Evolutionary conservation across 129 eudicot species (phyloP), one percentile per base, ranked within the genome.

Genomic region (Cynara cardunculus): DNA sequence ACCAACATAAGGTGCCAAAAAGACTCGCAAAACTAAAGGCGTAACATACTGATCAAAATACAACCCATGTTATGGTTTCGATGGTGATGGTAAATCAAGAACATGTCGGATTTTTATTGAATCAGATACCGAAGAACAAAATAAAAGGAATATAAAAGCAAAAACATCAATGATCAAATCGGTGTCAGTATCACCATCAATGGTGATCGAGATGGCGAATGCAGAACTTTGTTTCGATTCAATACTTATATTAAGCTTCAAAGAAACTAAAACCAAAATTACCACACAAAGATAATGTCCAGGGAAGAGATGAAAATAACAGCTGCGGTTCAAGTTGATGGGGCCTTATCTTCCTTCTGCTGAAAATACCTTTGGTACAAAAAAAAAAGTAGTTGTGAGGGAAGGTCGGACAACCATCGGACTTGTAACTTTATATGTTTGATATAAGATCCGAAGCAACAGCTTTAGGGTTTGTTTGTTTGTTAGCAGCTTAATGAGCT

Each of bases 271-370:
- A 82, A 75, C 59, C 24, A 69, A 75, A 53, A 82, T 69, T 75
- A 76, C 69, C 85, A 76, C 85, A 32, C 71, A 71, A 70, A 5
- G 69, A 44, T 3, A 71, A 9, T 16, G 66, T 35, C 64, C 35
- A 24, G 12, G 31, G 28, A 56, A 61, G 49, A 32, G 44, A 28
- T 24, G 69, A 82, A 53, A 14, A 26, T 69, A 75, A 69, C 11
- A 76, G 1, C 9, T 41, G 53, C 25, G 6, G 39, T 77, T 83
- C 76, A 83, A 70, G 78, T 62, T 71, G 93, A 72, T 72, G 72
- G 39, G n/a, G 84, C 82, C 66, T 90, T 82, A 21, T 81, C 94
- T 53, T 77, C 88, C 78, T 88, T 88, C 79, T 65, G 83, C 67
- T 84, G 81, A 83, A 88, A 80, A 65, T 88, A 90, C 85, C 94